Base-by-base conservation (phyloP, 192 early-diverging fungal genomes). In the Backusella psychrophila region DNA sequence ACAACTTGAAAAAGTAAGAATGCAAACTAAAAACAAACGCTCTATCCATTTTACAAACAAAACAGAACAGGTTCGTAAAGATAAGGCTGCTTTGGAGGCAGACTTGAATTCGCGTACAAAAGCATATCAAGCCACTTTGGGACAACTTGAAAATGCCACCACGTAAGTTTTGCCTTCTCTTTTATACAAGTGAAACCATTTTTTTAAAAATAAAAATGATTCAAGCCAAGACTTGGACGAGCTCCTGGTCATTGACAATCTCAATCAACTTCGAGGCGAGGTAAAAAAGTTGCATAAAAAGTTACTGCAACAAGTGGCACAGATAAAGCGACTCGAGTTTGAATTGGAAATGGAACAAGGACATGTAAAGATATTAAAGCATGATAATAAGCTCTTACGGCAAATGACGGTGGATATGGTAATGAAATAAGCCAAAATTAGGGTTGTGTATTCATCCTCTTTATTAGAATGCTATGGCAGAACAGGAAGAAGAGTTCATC, bases 401-500 rank as follows among this genome's bases (percentile, higher is more conserved):
- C 85, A 89, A 66, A 84, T 83, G 77, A 82, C 86, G 6, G 87
- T 89, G 34, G 81, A 87, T 46, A 86, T 88, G 87, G 87, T 87
- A n/a, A n/a, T n/a, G n/a, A n/a, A n/a, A n/a, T n/a, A n/a, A n/a
- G n/a, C n/a, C n/a, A n/a, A n/a, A n/a, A n/a, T n/a, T n/a, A n/a
- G n/a, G n/a, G n/a, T n/a, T n/a, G n/a, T n/a, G 33, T 33, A 33
- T 33, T 33, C 39, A 41, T 12, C 9, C 26, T 53, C 9, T 36
- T 53, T 39, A 74, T 56, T 80, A 89, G 87, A 82, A 80, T 76
- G 82, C 84, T 14, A 78, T 85, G 19, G 84, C 89, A 63, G 89
- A 90, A 77, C 88, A 89, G 66, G 89, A 90, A 59, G 89, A 90
- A 84, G 93, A 94, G 80, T 93, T 87, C 75, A 94, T 94, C 66